Evolutionary conservation across 1,284 basidiomycete genomes (phyloP), one percentile per base, ranked within the genome.

Genomic region (Hemileccinum hortonii): DNA sequence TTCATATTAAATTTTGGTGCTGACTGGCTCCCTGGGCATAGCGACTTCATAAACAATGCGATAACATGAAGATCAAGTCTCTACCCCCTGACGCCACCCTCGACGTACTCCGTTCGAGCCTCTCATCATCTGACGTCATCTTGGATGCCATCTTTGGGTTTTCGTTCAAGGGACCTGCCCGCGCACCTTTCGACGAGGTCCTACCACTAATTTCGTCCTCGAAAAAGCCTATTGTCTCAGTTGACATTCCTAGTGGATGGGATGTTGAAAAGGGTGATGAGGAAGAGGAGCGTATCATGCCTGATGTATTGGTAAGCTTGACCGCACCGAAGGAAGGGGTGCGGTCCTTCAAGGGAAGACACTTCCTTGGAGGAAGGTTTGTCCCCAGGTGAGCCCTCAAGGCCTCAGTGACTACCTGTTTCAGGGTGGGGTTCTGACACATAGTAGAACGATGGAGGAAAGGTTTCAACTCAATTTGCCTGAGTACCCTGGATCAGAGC

Each of bases 81-180:
- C 67, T 94, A 38, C 75, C 80, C 1, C 75, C 79, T 15, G 73
- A 80, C 5, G 69, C 73, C 18, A 81, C 83, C 43, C 60, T 71
- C 18, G 69, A 74, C n/a, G 61, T 75, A n/a, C 75, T 91, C 9
- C 66, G 69, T 35, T 65, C 72, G 26, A 82, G 82, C 0, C 73
- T 96, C 7, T 63, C 71, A 6, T 74, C 80, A 19, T 81, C 86
- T 2, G 93, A 98, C 69, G 86, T 98, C 30, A 81, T 99, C 16
- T 77, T 99, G 43, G 97, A 99, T 66, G 92, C 94, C 10, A 90
- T 99, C 57, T 99, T 99, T 62, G 96, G 97, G 5, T 99, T 99
- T 75, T 97, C 94, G 1, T 99, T 98, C 82, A 80, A 90, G 60
- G 89, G 81, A 1, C 94, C 94, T 22, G 79, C 94, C 6, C 86